Evolutionary conservation across 2,329 filamentous ascomycete species (phyloP).

Genomic region (Penicillium decumbens): DNA sequence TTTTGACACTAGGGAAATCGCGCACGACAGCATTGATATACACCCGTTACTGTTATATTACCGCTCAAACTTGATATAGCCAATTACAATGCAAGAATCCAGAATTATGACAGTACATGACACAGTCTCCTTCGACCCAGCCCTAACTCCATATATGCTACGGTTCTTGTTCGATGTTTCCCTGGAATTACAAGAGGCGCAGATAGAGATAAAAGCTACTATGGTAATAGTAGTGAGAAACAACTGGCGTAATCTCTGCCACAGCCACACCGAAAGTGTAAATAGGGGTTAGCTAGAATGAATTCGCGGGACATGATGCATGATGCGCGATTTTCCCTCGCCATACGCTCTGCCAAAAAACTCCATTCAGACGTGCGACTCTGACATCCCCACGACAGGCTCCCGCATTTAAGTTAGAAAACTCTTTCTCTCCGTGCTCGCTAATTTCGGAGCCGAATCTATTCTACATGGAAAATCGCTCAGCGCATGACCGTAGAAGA

Average conservation of each 20-base stretch:
- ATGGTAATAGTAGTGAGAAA: constrained; percentile 1
- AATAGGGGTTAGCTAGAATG: not conserved
- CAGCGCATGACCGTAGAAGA: constrained; percentile 1
- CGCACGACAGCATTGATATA: constrained; percentile 7
- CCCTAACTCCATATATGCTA: constrained; percentile 11
- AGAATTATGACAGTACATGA: constrained; percentile 9
- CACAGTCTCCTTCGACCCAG: not conserved
- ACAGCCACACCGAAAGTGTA: constrained; percentile 10
- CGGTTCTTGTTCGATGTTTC: not conserved
- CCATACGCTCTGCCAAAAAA: constrained; percentile 11
- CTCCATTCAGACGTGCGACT: constrained; percentile 6
- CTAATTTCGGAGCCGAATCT: not conserved
- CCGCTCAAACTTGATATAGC: not conserved
- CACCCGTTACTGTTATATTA: constrained; percentile 12
- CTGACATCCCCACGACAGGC: constrained; percentile 1
- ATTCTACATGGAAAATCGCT: constrained; percentile 12
- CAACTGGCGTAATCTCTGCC: constrained; percentile 17
- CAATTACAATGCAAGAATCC: constrained; percentile 7
- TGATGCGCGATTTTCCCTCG: constrained; percentile 22
- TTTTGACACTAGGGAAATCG: constrained; percentile 2
- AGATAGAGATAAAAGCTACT: not conserved
- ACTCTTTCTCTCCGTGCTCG: not conserved
- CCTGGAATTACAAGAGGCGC: not conserved
- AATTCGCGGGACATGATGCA: constrained; percentile 9
- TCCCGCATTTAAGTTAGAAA: constrained; percentile 3